Conservation (phyloP, 805 yeast species). For the Hanseniaspora jakobsenii region DNA sequence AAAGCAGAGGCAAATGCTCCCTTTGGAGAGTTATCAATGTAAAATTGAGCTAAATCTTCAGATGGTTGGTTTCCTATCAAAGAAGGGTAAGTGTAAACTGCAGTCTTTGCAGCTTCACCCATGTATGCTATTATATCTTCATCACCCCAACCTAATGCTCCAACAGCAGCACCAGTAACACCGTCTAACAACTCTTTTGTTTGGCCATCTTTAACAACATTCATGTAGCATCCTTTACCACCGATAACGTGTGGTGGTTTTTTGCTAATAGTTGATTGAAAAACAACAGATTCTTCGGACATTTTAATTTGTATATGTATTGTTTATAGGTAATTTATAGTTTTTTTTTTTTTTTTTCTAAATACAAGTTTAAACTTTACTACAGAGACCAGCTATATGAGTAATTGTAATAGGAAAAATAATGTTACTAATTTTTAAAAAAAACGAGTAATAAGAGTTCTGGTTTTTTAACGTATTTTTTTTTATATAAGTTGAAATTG, state of each 20-base stretch:
- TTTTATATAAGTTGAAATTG: too few relatives aligned
- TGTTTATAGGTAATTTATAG: too few relatives aligned
- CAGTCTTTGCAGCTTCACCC: constrained; percentile 30
- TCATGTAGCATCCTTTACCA: constrained; percentile 35
- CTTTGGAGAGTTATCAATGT: constrained; percentile 31
- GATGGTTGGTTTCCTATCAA: constrained; percentile 30
- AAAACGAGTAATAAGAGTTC: too few relatives aligned
- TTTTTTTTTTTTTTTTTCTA: too few relatives aligned
- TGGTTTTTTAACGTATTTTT: too few relatives aligned
- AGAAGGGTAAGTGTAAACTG: constrained; percentile 32
- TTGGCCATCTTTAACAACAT: constrained; percentile 34
- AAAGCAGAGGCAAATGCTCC: constrained; percentile 32
- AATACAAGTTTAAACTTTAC: too few relatives aligned
- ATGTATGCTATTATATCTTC: constrained; percentile 28
- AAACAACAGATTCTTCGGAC: constrained; percentile 28
- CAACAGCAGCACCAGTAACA: constrained; percentile 43
- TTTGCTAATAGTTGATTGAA: constrained; percentile 33
- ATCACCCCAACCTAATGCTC: constrained; percentile 37
- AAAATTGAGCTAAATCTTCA: constrained; percentile 35
- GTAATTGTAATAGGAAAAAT: too few relatives aligned
- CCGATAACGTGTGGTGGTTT: constrained; percentile 32
- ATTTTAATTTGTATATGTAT: constrained; percentile 16
- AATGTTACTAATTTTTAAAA: too few relatives aligned
- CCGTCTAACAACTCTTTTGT: too few relatives aligned
- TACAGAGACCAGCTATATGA: too few relatives aligned